phyloP scores from a whole-genome alignment of 768 basidiomycete genomes.

The Fistulinella prunicolor region DNA sequence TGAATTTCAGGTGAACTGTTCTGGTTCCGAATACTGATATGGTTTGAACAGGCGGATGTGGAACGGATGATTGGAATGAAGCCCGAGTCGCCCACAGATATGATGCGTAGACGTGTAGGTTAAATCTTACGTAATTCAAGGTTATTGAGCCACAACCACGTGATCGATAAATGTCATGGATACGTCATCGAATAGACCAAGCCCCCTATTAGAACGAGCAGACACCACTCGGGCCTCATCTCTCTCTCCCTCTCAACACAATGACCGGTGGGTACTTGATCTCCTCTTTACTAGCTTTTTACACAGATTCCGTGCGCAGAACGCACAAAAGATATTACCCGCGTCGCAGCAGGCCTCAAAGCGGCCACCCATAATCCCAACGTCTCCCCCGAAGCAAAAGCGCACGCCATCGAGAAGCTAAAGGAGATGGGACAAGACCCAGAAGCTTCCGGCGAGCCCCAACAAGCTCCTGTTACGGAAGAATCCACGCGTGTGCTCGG shows the following conservation, averaged over 20 bases:
- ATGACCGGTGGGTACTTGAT: constrained; percentile 11
- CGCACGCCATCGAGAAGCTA: constrained; percentile 45
- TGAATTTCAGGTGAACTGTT: constrained; percentile 20
- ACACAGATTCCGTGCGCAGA: constrained; percentile 9
- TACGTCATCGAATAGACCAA: constrained; percentile 15
- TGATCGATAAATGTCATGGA: constrained; percentile 6
- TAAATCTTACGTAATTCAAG: constrained; percentile 10
- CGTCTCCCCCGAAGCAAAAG: constrained; percentile 54
- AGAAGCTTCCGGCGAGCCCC: constrained; percentile 1
- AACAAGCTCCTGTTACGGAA: neutral
- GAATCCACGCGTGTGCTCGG: constrained; percentile 31
- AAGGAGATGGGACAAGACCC: constrained; percentile 34
- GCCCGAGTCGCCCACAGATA: constrained; percentile 24
- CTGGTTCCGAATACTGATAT: neutral
- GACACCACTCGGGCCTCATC: too few relatives aligned
- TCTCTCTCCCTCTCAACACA: too few relatives aligned
- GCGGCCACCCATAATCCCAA: constrained; percentile 58
- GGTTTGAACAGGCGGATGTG: constrained; percentile 42
- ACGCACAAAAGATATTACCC: constrained; percentile 39
- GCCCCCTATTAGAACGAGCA: too few relatives aligned
- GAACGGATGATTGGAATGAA: constrained; percentile 60
- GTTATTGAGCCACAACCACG: too few relatives aligned
- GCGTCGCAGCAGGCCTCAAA: constrained; percentile 55
- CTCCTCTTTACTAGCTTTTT: neutral
- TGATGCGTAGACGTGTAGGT: constrained; percentile 25